Percentiles rank a stretch among this genome's conserved stretches.
Conservation (phyloP, 495 filamentous ascomycete genomes). For the Geopyxis carbonaria region DNA sequence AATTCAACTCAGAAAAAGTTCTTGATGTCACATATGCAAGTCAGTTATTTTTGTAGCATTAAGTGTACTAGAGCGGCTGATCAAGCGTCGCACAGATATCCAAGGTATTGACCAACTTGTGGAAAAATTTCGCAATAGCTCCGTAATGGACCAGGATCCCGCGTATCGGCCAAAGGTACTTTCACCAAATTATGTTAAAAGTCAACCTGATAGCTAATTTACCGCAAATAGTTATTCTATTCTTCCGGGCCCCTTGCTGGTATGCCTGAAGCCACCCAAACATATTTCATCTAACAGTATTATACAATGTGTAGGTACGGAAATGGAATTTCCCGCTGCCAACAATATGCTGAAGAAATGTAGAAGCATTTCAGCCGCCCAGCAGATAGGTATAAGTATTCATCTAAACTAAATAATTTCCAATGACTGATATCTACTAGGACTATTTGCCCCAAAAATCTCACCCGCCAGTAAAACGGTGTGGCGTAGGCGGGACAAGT, state of each 20-base stretch:
- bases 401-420: constrained; percentile 2
- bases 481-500: constrained; percentile 23
- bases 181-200: not conserved
- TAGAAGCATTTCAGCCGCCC: constrained; percentile 67
- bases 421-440: constrained; percentile 8
- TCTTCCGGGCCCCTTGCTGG: constrained; percentile 29
- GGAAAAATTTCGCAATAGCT: constrained; percentile 90
- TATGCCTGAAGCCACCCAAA: constrained; percentile 26
- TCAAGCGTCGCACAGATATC: constrained; percentile 52
- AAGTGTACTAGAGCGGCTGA: no score
- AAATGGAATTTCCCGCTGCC: constrained; percentile 56
- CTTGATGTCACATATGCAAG: constrained; percentile 89
- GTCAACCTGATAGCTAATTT: constrained; percentile 8
- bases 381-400: constrained; percentile 58
- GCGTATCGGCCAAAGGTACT: constrained; percentile 70
- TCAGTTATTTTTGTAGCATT: constrained; percentile 36
- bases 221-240: constrained; percentile 31
- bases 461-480: constrained; percentile 18
- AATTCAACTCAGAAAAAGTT: constrained; percentile 67
- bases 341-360: constrained; percentile 77
- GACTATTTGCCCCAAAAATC: constrained; percentile 26
- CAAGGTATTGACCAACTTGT: constrained; percentile 82
- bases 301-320: constrained; percentile 31
- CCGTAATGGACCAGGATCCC: constrained; percentile 71
- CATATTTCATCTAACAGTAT: constrained; percentile 28